A percentile compares a stretch with the other conserved stretches of the same genome.
Conservation (phyloP, 1,284 basidiomycete species). For the Tilletia walkeri region DNA sequence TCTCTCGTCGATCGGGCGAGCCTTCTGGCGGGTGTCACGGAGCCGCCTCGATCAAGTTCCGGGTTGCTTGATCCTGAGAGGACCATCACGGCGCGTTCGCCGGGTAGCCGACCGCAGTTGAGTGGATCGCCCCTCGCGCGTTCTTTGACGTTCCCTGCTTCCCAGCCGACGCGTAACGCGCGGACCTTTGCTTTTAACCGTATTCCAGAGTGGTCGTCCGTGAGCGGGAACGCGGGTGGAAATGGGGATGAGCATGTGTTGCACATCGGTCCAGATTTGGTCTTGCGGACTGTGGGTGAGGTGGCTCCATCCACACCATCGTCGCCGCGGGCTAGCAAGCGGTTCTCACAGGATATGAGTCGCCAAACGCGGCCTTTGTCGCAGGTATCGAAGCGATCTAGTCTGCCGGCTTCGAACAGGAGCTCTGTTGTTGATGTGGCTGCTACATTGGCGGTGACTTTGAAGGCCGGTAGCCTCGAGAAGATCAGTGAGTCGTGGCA, state of each 20-base stretch:
- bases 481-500: constrained; percentile 29
- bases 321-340: constrained; percentile 40
- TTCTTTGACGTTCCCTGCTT: constrained; percentile 28
- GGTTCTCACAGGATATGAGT: constrained; percentile 47
- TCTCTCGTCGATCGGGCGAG: constrained; percentile 32
- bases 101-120: constrained; percentile 24
- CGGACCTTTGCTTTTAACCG: constrained; percentile 29
- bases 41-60: constrained; percentile 23
- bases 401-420: constrained; percentile 46
- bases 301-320: constrained; percentile 32
- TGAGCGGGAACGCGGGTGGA: not conserved
- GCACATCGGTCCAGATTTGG: constrained; percentile 40
- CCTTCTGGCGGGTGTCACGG: not conserved
- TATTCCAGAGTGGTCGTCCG: constrained; percentile 34
- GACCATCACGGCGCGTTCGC: constrained; percentile 32
- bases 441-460: constrained; percentile 35
- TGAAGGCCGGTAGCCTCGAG: constrained; percentile 45
- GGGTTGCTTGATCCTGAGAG: constrained; percentile 26
- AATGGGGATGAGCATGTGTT: constrained; percentile 22
- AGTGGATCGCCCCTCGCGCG: constrained; percentile 35
- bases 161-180: constrained; percentile 19
- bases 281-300: constrained; percentile 34
- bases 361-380: constrained; percentile 39
- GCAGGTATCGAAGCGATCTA: constrained; percentile 46
- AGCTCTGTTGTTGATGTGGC: constrained; percentile 42